Conservation (phyloP, 768 basidiomycete genomes). For the Pleurotus djamor region DNA sequence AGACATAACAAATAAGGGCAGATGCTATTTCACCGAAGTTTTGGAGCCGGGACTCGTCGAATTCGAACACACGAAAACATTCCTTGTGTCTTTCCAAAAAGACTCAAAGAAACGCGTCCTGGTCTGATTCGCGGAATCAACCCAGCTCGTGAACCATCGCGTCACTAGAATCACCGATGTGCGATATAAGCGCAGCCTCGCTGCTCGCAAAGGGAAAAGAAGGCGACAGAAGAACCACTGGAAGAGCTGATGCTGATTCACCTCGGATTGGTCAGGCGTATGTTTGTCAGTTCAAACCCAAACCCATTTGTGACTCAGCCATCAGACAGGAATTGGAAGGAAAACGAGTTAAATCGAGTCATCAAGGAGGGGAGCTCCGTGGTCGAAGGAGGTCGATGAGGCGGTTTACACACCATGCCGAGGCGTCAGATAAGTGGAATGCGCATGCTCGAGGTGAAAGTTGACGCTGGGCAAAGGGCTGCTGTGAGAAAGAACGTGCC, state of each 20-base stretch:
- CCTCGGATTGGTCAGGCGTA: slow-evolving; percentile 4
- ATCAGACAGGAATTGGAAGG: neutral
- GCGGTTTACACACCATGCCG: neutral
- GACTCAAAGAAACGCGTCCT: neutral
- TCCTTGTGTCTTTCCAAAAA: neutral
- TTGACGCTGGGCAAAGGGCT: neutral
- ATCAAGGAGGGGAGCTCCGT: neutral
- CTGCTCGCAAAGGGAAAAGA: neutral
- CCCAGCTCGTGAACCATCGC: slow-evolving; percentile 5
- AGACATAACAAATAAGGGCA: neutral
- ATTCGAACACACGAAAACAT: neutral
- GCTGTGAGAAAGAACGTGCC: neutral
- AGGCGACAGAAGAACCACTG: neutral
- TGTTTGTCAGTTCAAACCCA: neutral
- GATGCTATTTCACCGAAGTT: slow-evolving; percentile 5
- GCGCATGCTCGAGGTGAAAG: neutral
- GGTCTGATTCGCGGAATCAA: neutral
- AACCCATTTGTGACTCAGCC: no score
- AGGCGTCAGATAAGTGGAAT: neutral
- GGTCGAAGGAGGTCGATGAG: neutral
- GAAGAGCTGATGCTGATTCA: neutral
- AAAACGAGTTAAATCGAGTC: neutral
- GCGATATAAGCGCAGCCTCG: slow-evolving; percentile 2
- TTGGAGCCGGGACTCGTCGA: neutral
- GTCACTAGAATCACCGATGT: slow-evolving; percentile 1